Percentiles rank a stretch among this genome's conserved stretches.
Conservation (phyloP, 2,329 filamentous ascomycete species). For the Colletotrichum sublineola region DNA sequence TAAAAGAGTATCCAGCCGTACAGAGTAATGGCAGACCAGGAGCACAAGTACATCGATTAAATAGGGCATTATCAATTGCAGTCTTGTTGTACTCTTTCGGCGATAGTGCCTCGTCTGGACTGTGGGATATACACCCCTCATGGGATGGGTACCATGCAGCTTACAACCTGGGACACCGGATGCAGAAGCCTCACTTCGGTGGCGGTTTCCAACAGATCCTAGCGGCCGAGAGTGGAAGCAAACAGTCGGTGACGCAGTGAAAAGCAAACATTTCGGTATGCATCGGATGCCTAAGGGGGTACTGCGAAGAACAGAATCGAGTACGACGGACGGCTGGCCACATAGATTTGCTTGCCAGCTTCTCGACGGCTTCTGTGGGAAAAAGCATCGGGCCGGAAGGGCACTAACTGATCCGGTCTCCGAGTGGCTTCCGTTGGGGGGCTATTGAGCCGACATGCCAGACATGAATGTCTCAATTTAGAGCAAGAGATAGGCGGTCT, state of each 20-base stretch:
- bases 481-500: background rate
- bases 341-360: slow-evolving; percentile 17
- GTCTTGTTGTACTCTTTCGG: background rate
- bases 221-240: slow-evolving; percentile 23
- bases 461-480: background rate
- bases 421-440: background rate
- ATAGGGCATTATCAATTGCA: background rate
- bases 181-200: slow-evolving; percentile 2
- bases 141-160: background rate
- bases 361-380: slow-evolving; percentile 14
- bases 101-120: background rate
- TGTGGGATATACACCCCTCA: slow-evolving; percentile 4
- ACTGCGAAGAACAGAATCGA: slow-evolving; percentile 8
- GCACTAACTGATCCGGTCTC: background rate
- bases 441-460: background rate
- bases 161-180: slow-evolving; percentile 10
- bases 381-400: background rate
- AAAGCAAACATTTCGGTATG: slow-evolving; percentile 32
- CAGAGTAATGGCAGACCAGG: background rate
- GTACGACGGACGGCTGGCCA: slow-evolving; percentile 10
- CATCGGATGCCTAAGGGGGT: background rate
- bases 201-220: slow-evolving; percentile 30
- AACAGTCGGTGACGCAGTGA: slow-evolving; percentile 1
- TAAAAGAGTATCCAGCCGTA: background rate
- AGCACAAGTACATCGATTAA: background rate